A percentile compares a stretch with the other conserved stretches of the same genome.
Conservation (phyloP, 2,329 filamentous ascomycete species). For the Phoma sp. region DNA sequence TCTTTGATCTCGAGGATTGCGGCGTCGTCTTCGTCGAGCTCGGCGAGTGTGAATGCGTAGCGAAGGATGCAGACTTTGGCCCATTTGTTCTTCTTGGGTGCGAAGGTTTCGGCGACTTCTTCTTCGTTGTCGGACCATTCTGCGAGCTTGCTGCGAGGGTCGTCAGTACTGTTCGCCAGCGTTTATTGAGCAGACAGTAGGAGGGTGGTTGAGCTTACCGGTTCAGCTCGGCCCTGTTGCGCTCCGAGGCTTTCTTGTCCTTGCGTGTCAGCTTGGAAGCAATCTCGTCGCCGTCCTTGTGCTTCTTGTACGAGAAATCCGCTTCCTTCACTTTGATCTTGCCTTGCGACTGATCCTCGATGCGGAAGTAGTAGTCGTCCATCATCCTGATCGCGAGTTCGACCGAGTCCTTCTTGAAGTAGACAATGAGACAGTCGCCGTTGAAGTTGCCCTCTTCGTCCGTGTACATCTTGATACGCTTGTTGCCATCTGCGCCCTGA, state of each 20-base stretch:
- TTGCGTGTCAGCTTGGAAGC: slow-evolving; percentile 61
- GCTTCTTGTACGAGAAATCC: slow-evolving; percentile 90
- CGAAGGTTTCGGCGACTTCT: slow-evolving; percentile 47
- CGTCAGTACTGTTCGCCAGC: slow-evolving; percentile 10
- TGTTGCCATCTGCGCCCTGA: slow-evolving; percentile 85
- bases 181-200: neutral
- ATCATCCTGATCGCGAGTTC: slow-evolving; percentile 80
- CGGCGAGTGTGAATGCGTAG: slow-evolving; percentile 88
- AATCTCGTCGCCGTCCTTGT: slow-evolving; percentile 65
- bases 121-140: slow-evolving; percentile 92
- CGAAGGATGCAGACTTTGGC: slow-evolving; percentile 87
- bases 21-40: slow-evolving; percentile 83
- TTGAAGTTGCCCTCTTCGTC: slow-evolving; percentile 86
- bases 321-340: slow-evolving; percentile 81
- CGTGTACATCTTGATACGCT: slow-evolving; percentile 91
- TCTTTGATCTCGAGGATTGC: slow-evolving; percentile 91
- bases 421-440: slow-evolving; percentile 90
- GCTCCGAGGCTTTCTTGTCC: slow-evolving; percentile 89
- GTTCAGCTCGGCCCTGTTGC: slow-evolving; percentile 87
- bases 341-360: slow-evolving; percentile 56
- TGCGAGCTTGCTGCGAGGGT: slow-evolving; percentile 72
- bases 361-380: slow-evolving; percentile 82
- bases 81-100: slow-evolving; percentile 64
- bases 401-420: slow-evolving; percentile 95
- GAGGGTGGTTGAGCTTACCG: slow-evolving; percentile 47